Conservation (phyloP, 441 rosid genomes). For the Jatropha multifida region DNA sequence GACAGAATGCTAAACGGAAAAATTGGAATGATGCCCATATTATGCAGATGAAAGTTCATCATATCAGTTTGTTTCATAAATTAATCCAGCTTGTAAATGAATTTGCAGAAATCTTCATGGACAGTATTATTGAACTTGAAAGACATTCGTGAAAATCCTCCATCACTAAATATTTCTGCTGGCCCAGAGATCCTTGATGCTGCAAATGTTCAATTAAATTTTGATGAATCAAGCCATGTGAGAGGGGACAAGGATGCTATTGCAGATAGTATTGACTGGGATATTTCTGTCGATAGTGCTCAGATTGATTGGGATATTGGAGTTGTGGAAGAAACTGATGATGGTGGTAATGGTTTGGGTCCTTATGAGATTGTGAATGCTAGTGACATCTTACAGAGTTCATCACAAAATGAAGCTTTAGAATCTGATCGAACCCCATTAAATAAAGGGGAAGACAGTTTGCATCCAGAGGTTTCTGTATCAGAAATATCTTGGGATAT, state of each 20-base stretch:
- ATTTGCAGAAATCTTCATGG: constrained; percentile 59
- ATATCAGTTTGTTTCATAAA: constrained; percentile 15
- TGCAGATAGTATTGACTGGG: constrained; percentile 83
- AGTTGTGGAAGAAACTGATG: constrained; percentile 74
- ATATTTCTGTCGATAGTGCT: constrained; percentile 72
- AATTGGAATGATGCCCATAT: neutral
- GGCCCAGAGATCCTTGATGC: constrained; percentile 47
- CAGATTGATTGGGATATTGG: constrained; percentile 98
- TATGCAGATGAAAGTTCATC: constrained; percentile 8
- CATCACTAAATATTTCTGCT: constrained; percentile 66
- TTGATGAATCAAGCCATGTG: constrained; percentile 35
- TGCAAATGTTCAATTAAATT: constrained; percentile 38
- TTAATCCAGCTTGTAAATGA: constrained; percentile 25
- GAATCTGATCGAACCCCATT: constrained; percentile 36
- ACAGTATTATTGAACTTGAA: constrained; percentile 61
- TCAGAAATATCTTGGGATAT: constrained; percentile 92
- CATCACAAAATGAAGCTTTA: constrained; percentile 40
- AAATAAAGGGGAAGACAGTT: constrained; percentile 39
- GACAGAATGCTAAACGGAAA: neutral
- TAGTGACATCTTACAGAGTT: constrained; percentile 56
- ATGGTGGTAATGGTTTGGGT: constrained; percentile 76
- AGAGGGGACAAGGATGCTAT: constrained; percentile 47
- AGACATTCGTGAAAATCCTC: constrained; percentile 73
- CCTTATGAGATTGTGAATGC: constrained; percentile 90
- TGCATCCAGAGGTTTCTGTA: constrained; percentile 41